A percentile compares a stretch with the other conserved stretches of the same genome.
phyloP scores from a whole-genome alignment of 78 protist genomes.

The Dictyostelium intermedium region DNA sequence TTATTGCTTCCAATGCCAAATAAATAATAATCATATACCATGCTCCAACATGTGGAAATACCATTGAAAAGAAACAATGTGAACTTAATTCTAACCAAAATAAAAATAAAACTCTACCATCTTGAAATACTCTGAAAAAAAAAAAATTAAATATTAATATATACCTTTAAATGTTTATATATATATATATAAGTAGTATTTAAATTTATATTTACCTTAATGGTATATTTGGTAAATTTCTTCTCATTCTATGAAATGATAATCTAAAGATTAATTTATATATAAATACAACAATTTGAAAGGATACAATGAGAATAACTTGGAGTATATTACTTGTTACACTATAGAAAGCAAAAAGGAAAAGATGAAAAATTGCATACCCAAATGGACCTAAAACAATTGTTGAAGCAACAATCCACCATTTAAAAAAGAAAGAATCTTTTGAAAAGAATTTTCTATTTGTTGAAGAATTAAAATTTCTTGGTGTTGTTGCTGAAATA shows the following conservation, averaged over 20 bases:
- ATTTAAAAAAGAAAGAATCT: slow-evolving; percentile 9
- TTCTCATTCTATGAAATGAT: slow-evolving; percentile 61
- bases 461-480: not conserved
- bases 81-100: slow-evolving; percentile 46
- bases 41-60: slow-evolving; percentile 53
- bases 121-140: slow-evolving; percentile 47
- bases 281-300: slow-evolving; percentile 10
- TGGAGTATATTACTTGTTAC: slow-evolving; percentile 11
- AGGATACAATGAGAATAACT: not conserved
- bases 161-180: too few relatives aligned
- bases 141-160: not conserved
- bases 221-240: slow-evolving; percentile 40
- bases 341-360: slow-evolving; percentile 63
- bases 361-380: slow-evolving; percentile 47
- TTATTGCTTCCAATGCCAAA: not conserved
- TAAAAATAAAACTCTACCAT: slow-evolving; percentile 44
- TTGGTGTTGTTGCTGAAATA: not conserved
- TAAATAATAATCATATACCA: slow-evolving; percentile 57
- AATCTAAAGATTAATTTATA: slow-evolving; percentile 36
- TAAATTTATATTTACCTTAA: not conserved
- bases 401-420: slow-evolving; percentile 53
- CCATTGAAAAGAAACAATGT: slow-evolving; percentile 62
- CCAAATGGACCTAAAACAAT: slow-evolving; percentile 46
- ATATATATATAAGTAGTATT: not conserved
- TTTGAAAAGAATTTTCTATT: not conserved